Conservation (phyloP, 176 grass and related monocot species). For the Oryza glaberrima region DNA sequence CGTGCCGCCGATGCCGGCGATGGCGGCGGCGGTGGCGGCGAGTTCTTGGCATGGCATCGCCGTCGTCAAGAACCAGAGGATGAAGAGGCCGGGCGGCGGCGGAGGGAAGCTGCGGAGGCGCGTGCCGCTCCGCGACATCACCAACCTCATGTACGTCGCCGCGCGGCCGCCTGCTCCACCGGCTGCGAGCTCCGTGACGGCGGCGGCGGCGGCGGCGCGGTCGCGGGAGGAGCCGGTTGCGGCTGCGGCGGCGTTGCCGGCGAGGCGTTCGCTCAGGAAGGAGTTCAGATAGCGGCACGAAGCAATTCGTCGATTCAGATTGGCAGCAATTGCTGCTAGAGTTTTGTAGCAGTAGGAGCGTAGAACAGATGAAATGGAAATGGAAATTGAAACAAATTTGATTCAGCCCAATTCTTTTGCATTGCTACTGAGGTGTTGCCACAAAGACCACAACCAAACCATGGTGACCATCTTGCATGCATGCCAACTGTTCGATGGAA, state of each 20-base stretch:
- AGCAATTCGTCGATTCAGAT: background rate
- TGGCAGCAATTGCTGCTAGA: background rate
- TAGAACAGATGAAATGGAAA: background rate
- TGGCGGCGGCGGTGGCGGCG: no score
- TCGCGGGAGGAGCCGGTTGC: background rate
- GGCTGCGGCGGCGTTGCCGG: background rate
- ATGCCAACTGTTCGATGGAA: background rate
- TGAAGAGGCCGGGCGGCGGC: conserved; percentile 28
- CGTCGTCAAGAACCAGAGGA: conserved; percentile 30
- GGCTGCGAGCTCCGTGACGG: background rate
- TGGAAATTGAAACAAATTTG: background rate
- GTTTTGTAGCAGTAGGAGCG: background rate
- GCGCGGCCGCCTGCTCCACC: background rate
- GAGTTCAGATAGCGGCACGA: conserved; percentile 34
- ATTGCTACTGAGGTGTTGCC: background rate
- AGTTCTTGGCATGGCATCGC: background rate
- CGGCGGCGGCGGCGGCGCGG: background rate
- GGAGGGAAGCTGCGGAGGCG: background rate
- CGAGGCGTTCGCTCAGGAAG: conserved; percentile 30
- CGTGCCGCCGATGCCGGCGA: conserved; percentile 2
- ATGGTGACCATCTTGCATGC: background rate
- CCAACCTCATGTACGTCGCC: conserved; percentile 10
- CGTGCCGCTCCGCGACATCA: conserved; percentile 42
- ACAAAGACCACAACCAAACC: background rate
- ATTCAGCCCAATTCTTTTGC: background rate